phyloP scores from a whole-genome alignment of 140 eudicot genomes.

The Bidens hawaiensis region DNA sequence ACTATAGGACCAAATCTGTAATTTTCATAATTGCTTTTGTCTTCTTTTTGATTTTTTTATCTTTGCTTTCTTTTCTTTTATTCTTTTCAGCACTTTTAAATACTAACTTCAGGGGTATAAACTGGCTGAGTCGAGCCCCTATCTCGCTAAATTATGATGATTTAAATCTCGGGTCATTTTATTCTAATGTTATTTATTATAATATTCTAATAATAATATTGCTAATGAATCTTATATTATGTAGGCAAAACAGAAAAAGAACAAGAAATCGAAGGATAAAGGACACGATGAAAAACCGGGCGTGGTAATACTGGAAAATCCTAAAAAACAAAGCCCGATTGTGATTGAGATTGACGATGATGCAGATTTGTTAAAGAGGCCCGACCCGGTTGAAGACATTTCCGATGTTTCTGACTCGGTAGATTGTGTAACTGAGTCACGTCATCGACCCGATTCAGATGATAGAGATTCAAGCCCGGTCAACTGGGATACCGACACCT shows the following conservation, averaged over 20 bases:
- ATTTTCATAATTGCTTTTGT: too few species aligned
- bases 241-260: constrained; percentile 83
- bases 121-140: too few species aligned
- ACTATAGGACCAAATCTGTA: too few species aligned
- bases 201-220: too few species aligned
- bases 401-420: constrained; percentile 79
- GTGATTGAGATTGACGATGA: constrained; percentile 36
- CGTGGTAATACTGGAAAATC: constrained; percentile 29
- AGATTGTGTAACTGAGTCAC: constrained; percentile 50
- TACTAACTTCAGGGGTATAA: too few species aligned
- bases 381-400: constrained; percentile 51
- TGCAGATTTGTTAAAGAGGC: constrained; percentile 36
- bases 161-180: too few species aligned
- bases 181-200: too few species aligned
- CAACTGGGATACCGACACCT: constrained; percentile 80
- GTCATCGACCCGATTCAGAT: constrained; percentile 31
- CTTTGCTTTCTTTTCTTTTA: too few species aligned
- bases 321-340: constrained; percentile 33
- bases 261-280: constrained; percentile 77
- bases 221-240: constrained; percentile 2
- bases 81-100: too few species aligned
- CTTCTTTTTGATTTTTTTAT: too few species aligned
- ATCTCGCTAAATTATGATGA: too few species aligned
- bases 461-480: constrained; percentile 75
- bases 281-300: constrained; percentile 60